phyloP scores from a whole-genome alignment of 2,329 filamentous ascomycete genomes.

The Graphiopsis chlorocephala region DNA sequence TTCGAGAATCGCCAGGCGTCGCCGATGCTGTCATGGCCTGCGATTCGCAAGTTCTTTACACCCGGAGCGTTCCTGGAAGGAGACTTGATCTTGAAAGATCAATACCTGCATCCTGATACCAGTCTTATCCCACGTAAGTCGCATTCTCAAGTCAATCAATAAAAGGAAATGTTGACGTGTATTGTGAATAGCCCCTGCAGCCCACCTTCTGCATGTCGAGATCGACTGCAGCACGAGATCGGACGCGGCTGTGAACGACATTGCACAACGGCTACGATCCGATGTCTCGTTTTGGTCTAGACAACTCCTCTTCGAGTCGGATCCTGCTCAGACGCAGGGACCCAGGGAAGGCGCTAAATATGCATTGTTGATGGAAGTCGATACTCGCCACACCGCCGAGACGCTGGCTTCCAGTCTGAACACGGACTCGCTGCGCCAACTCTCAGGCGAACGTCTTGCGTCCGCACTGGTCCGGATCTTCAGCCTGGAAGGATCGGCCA shows the following conservation, averaged over 20 bases:
- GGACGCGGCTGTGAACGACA: neutral
- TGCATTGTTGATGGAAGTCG: neutral
- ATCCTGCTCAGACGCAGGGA: neutral
- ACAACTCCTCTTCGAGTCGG: constrained; percentile 1
- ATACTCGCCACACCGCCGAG: constrained; percentile 1
- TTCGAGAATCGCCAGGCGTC: neutral
- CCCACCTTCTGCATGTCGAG: constrained; percentile 6
- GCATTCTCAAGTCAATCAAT: neutral
- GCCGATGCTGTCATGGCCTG: neutral
- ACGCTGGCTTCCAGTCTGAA: neutral
- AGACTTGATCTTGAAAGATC: neutral
- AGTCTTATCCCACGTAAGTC: neutral
- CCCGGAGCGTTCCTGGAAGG: neutral
- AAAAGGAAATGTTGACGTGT: neutral
- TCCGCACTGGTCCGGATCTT: neutral
- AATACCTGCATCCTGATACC: neutral
- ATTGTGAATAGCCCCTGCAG: neutral
- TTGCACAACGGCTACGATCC: neutral
- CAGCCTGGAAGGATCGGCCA: constrained; percentile 1
- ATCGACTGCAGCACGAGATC: neutral
- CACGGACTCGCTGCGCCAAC: neutral
- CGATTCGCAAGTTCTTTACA: neutral
- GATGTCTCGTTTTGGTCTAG: neutral
- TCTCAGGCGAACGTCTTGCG: neutral
- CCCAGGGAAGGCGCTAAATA: neutral